These are phyloP conservation scores for Phoma sp. DNA, from an alignment of 2,329 filamentous ascomycete genomes.

Conservation along the genomic window DNA sequence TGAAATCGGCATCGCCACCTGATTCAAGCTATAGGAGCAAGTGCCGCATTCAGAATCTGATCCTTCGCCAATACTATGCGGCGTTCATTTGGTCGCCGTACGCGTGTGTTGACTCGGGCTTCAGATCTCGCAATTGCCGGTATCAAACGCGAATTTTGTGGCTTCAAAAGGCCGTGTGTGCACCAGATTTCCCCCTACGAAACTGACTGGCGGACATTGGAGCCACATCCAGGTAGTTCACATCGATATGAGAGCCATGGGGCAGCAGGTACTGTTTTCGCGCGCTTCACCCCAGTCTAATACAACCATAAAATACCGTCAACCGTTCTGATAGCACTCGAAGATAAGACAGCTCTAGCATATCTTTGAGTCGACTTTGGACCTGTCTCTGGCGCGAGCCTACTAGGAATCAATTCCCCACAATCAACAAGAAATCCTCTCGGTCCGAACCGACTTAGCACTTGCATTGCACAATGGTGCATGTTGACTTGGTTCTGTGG, in stretches of 20 bases:
- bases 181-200: background rate
- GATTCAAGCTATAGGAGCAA: background rate
- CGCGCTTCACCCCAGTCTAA: no score
- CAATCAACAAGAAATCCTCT: background rate
- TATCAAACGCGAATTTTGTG: conserved; percentile 1
- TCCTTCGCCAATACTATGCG: background rate
- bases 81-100: background rate
- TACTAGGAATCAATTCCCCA: background rate
- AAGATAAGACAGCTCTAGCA: no score
- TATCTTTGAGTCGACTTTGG: background rate
- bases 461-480: background rate
- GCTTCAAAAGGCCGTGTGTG: background rate
- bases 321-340: no score
- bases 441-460: conserved; percentile 7
- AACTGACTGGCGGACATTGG: no score
- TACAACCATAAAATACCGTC: no score
- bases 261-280: no score
- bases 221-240: background rate
- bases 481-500: background rate
- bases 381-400: background rate
- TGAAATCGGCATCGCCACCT: background rate
- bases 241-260: no score
- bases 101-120: background rate
- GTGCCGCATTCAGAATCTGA: background rate
- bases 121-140: conserved; percentile 7